Conservation (phyloP, 192 early-diverging fungal species). For the Coemansia sp. region DNA sequence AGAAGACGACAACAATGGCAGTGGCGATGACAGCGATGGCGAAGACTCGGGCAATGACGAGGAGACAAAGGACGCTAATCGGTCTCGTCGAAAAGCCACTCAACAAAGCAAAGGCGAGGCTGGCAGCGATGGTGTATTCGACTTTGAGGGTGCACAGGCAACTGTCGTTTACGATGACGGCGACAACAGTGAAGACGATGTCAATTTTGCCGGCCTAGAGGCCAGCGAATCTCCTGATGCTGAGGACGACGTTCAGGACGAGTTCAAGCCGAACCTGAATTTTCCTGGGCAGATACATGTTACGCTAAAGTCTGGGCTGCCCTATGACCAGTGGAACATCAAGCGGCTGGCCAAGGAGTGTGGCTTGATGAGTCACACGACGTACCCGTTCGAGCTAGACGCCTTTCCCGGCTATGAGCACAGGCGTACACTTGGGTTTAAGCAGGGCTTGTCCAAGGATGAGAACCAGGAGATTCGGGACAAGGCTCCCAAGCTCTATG, state of each 20-base stretch:
- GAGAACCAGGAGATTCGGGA: conserved; percentile 78
- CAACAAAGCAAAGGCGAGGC: not conserved
- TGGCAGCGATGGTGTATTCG: conserved; percentile 10
- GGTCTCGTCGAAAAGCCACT: not conserved
- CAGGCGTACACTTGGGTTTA: conserved; percentile 92
- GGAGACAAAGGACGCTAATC: not conserved
- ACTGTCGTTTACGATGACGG: conserved; percentile 18
- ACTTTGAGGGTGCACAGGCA: conserved; percentile 43
- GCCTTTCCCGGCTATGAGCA: conserved; percentile 87
- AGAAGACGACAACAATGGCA: not conserved
- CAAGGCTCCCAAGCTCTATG: conserved; percentile 64
- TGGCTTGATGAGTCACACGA: conserved; percentile 54
- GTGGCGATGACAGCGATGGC: conserved; percentile 6
- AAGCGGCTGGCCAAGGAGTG: conserved; percentile 72
- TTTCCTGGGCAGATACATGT: conserved; percentile 71
- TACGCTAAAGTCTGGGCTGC: conserved; percentile 77
- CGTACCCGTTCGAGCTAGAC: conserved; percentile 62
- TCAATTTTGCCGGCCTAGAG: not conserved
- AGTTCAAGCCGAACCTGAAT: conserved; percentile 11
- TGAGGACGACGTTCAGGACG: conserved; percentile 10
- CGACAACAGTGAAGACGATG: conserved; percentile 1
- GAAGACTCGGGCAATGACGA: not conserved
- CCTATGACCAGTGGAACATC: conserved; percentile 89
- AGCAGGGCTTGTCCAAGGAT: conserved; percentile 70
- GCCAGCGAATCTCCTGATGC: not conserved